Evolutionary conservation across 2,329 filamentous ascomycete species (phyloP), one percentile per base, ranked within the genome.

Genomic region (Aureobasidium sp.): DNA sequence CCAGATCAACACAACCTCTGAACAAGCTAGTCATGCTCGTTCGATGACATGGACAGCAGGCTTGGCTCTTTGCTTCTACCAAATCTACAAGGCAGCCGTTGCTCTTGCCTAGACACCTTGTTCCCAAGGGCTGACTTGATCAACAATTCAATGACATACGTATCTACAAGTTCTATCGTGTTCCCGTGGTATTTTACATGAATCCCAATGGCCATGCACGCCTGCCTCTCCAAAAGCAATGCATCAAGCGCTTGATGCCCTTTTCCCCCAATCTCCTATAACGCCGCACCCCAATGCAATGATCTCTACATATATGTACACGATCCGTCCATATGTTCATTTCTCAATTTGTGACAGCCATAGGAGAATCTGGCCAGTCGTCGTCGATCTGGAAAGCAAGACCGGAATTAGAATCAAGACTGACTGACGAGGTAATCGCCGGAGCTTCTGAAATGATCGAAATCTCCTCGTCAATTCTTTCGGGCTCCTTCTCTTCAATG

Each of bases 11-110:
- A 68, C 67, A 13, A 67, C 64, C 20, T 71, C 69, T 2, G 66
- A 71, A 48, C 67, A 66, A 39, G 63, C 57, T 48, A 66, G 53
- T 17, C 64, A 37, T 46, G 59, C 72, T 51, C 65, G 73, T 51
- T 74, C 68, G 52, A 39, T 66, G 37, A 48, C 73, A 50, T 75
- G 70, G 56, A 67, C 70, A 24, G 64, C 64, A 15, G 68, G 71
- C 6, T 66, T 69, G 10, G 67, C 66, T 2, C 67, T 72, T 66
- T 69, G 70, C 26, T 70, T 72, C 62, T 63, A 63, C 24, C 68
- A 72, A 46, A 63, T 75, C 37, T 68, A 65, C 37, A 67, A 70
- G 62, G 69, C 73, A 29, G 71, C 73, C 8, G 59, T 53, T 20
- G 59, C 48, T n/a, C 32, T 61, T 39, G 59, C 37, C 20, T 61